Base-by-base conservation (phyloP, 371 early-diverging fungal genomes). In the Haplosporangium sp. region DNA sequence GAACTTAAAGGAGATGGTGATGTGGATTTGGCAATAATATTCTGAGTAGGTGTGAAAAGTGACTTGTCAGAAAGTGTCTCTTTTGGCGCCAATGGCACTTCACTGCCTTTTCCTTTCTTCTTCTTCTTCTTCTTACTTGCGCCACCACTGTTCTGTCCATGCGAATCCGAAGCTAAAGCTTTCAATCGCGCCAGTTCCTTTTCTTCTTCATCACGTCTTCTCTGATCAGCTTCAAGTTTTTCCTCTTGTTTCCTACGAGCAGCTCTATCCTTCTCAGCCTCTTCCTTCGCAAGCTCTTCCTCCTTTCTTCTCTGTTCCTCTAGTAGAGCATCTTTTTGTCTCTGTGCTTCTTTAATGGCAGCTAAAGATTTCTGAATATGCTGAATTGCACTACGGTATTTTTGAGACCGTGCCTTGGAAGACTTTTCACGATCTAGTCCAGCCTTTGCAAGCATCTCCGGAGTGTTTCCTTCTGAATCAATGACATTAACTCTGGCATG, bases 221-320 rank as follows among this genome's bases (percentile, higher is more conserved):
- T 66, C 55, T 69, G 67, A 35, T 74, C 78, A 1, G 83, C 83
- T 44, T 83, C 83, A 17, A 83, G 55, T 58, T 77, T 83, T 61
- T 83, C 83, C 44, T 83, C 83, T n/a, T 83, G 83, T 40, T 83
- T 83, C 57, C 72, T 63, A 34, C 83, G 77, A 15, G 74, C 74
- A 5, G 74, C 83, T 39, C 35, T 57, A 44, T 83, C 83, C 42
- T 83, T 83, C 34, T 77, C 78, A 1, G 70, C 83, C 20, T 83
- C 83, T 20, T 74, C 83, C n/a, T 75, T 69, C 2, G 78, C 78
- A 44, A 77, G 27, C 7, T 74, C 74, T 50, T 71, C 78, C 15
- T 83, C 77, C 27, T 65, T 68, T 34, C 61, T 65, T 45, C 75
- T 57, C 42, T 74, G 83, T 37, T 83, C 78, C 66, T 74, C 72